Evolutionary conservation across 2,329 filamentous ascomycete species (phyloP), one percentile per base, ranked within the genome.

Genomic region (Nigrograna mackinnonii): DNA sequence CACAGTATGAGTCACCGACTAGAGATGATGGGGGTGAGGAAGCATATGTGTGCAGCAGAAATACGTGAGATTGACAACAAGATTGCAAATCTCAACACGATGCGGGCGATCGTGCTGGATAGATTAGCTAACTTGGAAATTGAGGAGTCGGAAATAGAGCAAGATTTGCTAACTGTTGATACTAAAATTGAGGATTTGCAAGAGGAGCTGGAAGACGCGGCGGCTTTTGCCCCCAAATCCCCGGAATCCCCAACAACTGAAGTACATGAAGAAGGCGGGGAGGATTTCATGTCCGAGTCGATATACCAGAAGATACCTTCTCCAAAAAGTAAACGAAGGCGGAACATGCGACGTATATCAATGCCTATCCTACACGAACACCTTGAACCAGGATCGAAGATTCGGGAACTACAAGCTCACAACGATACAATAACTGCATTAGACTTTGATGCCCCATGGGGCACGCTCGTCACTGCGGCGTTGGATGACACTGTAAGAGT

Each of bases 11-110:
- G 87, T 73, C 91, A 95, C 67, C 83, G 89, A 54, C 76, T 99
- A 55, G 91, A 97, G 62, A 89, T 96, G 82, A 84, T 97, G 73
- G 82, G 86, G 3, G 84, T 97, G 49, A 83, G 94, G 46, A 99
- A 99, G 71, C 96, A 94, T 63, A 96, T 99, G 92, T 92, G 91
- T 55, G 94, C 90, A 60, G 88, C 89, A 50, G 94, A 99, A 69
- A 97, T 99, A 45, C 84, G 85, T 46, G 94, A 99, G 62, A 96
- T 99, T 47, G 94, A 99, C 71, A 91, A 87, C 72, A 99, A 97
- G 71, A 92, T 99, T 50, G 83, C 89, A 47, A 97, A 97, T 67
- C 76, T 99, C 41, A 86, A 90, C 56, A 89, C 84, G 49, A 96
- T 97, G 90, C 86, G 94, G 53, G 87, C 86, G 62, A 95, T 96